phyloP scores from a whole-genome alignment of 148 eudicot species.

The Drosera capensis region DNA sequence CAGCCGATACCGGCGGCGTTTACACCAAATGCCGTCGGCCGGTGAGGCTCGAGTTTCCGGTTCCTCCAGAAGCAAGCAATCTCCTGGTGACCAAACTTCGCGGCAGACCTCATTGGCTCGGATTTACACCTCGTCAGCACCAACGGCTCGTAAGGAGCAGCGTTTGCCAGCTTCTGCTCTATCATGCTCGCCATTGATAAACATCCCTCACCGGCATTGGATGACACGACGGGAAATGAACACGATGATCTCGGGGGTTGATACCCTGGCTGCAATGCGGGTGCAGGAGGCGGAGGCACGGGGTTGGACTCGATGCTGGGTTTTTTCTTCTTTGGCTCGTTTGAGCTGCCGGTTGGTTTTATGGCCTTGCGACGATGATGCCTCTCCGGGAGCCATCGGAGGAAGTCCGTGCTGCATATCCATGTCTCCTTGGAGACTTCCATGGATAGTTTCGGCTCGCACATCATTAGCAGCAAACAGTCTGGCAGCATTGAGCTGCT shows the following conservation, averaged over 20 bases:
- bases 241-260: constrained; percentile 68
- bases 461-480: constrained; percentile 80
- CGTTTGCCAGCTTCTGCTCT: constrained; percentile 50
- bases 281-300: constrained; percentile 6
- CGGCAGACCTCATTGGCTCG: constrained; percentile 77
- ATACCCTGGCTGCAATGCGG: constrained; percentile 1
- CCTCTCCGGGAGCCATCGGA: constrained; percentile 45
- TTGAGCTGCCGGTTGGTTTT: constrained; percentile 2
- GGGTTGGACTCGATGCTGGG: constrained; percentile 7
- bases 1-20: neutral
- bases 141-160: constrained; percentile 74
- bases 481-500: constrained; percentile 51
- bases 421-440: constrained; percentile 93
- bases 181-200: constrained; percentile 56
- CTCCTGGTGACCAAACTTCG: constrained; percentile 59
- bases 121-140: constrained; percentile 80
- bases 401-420: constrained; percentile 73
- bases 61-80: constrained; percentile 46
- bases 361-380: constrained; percentile 8
- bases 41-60: constrained; percentile 60
- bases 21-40: constrained; percentile 26
- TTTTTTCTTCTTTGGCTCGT: constrained; percentile 19
- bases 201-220: constrained; percentile 7
- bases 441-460: constrained; percentile 91
- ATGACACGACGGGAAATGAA: constrained; percentile 31